Percentiles rank a stretch among this genome's conserved stretches.
These are phyloP conservation scores for Fusarium decemcellulare DNA, from an alignment of 2,329 filamentous ascomycete genomes.

Conservation along the genomic window DNA sequence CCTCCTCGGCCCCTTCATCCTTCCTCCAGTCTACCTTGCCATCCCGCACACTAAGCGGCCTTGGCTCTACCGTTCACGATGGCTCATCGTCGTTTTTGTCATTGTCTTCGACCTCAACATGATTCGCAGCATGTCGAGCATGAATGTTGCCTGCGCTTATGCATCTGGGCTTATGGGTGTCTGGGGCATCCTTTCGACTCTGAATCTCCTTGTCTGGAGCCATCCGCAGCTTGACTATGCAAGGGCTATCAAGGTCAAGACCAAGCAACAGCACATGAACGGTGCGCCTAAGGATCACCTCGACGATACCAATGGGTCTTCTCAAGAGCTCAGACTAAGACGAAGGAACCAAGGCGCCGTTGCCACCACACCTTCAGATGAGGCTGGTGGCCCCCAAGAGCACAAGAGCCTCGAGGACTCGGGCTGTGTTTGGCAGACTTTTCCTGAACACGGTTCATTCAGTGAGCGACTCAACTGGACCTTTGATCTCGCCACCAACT, in stretches of 20 bases:
- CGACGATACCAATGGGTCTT: neutral
- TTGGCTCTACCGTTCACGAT: slow-evolving; percentile 65
- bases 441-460: slow-evolving; percentile 65
- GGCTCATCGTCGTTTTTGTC: slow-evolving; percentile 62
- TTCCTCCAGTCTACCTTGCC: slow-evolving; percentile 69
- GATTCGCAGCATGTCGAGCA: slow-evolving; percentile 60
- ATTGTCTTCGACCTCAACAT: slow-evolving; percentile 61
- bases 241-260: slow-evolving; percentile 59
- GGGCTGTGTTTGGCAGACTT: slow-evolving; percentile 74
- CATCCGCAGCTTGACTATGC: slow-evolving; percentile 70
- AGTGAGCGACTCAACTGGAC: slow-evolving; percentile 68
- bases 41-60: slow-evolving; percentile 66
- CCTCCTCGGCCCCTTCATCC: slow-evolving; percentile 61
- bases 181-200: slow-evolving; percentile 66
- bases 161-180: slow-evolving; percentile 62
- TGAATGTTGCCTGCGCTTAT: slow-evolving; percentile 66
- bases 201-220: slow-evolving; percentile 67
- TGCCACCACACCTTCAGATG: slow-evolving; percentile 4
- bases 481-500: slow-evolving; percentile 67
- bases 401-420: slow-evolving; percentile 45
- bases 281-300: neutral
- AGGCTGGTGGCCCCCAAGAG: slow-evolving; percentile 1
- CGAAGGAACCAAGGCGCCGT: slow-evolving; percentile 29
- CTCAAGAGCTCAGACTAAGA: slow-evolving; percentile 27
- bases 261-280: slow-evolving; percentile 2